Base-by-base conservation (phyloP, 345 rosid species). In the Rhodamnia rubescens region DNA sequence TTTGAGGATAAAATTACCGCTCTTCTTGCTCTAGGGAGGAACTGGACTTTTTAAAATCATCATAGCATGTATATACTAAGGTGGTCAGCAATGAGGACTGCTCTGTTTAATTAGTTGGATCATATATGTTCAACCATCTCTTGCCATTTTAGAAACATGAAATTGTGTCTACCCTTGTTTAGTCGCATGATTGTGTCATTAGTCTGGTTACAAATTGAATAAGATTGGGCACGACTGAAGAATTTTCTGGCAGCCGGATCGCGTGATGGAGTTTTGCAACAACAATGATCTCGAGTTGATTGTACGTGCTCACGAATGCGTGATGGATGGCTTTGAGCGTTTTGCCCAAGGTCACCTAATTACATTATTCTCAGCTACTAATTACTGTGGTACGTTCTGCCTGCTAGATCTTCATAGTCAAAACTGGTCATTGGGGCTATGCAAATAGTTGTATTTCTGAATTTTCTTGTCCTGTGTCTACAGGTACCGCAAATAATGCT, bases 291-390 rank as follows among this genome's bases (percentile, higher is more conserved):
- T 97, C 83, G 98, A 97, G 89, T 89, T 97, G 89, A 97, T 97
- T 88, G 98, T 97, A 49, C 98, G 99, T 84, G 99, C 99, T 57
- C 99, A 97, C 80, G 99, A 97, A 90, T 97, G 99, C 44, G 99
- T 97, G 86, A 97, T 97, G 99, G 99, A 97, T 75, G 99, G 99
- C 59, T 97, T 97, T 87, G 99, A 96, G 92, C 99, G 99, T 40
- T 96, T 97, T 53, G 99, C 99, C 1, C 98, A 97, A 74, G 99
- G 99, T 84, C 99, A 97, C 89, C 92, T 97, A 57, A 97, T 97
- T 83, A 97, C 99, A 1, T 95, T 97, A 89, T 97, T 97, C 90
- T 97, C 99, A 1, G 98, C 99, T 42, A 97, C 99, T 85, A 97
- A 97, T 86, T 97, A 97, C 86, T 97, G 99, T 12, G 99, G 99